Conservation (phyloP, 2,329 filamentous ascomycete genomes). For the Alternaria sp. region DNA sequence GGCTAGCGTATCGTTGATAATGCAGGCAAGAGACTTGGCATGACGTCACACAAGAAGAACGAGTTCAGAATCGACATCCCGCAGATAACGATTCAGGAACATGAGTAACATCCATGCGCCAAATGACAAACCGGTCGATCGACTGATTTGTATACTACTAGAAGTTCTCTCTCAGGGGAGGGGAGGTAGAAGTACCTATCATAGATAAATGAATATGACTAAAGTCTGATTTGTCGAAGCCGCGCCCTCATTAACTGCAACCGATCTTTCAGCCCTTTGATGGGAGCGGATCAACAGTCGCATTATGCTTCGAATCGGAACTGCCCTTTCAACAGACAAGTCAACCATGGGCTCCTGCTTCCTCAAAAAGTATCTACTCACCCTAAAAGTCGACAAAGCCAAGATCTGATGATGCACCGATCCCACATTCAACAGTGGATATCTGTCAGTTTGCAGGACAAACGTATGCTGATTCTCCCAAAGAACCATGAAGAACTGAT, state of each 20-base stretch:
- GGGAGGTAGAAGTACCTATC: slow-evolving; percentile 13
- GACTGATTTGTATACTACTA: neutral
- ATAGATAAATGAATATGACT: neutral
- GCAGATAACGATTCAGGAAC: slow-evolving; percentile 10
- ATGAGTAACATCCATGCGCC: neutral
- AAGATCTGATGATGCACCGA: neutral
- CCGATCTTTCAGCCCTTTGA: neutral
- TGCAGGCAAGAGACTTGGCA: slow-evolving; percentile 15
- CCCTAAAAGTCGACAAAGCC: neutral
- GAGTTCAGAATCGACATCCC: neutral
- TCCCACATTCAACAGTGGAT: neutral
- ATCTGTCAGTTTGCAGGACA: neutral
- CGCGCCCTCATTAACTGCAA: neutral
- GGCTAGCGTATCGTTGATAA: slow-evolving; percentile 9
- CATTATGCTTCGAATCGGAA: neutral
- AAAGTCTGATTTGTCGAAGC: neutral
- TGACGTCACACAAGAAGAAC: slow-evolving; percentile 14
- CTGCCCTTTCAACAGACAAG: neutral
- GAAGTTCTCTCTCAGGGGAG: neutral
- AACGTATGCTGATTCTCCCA: too few species aligned
- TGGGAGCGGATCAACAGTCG: neutral
- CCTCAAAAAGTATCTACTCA: neutral
- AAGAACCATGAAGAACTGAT: neutral
- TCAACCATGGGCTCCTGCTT: neutral
- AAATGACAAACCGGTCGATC: neutral